Evolutionary conservation across 441 rosid genomes (phyloP), one percentile per base, ranked within the genome.

Genomic region (Euphorbia schlechtendalii): DNA sequence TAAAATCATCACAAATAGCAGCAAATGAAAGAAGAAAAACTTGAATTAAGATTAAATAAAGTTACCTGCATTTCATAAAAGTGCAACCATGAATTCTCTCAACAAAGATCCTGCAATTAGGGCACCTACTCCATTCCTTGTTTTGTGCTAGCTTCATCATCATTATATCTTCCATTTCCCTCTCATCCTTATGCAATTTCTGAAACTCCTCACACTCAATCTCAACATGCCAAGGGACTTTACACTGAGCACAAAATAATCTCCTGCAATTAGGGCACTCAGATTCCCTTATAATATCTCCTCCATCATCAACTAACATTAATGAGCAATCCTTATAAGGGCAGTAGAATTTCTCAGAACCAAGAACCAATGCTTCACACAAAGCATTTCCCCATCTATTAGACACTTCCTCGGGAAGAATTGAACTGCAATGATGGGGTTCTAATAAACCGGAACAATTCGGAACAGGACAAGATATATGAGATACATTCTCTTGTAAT

Each of bases 221-320:
- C 69, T 74, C 89, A 0, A 77, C 30, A 70, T 89, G 98, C 95
- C 98, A 91, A 38, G 86, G 76, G 17, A 86, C 95, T 59, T 69
- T 75, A n/a, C 96, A 91, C 88, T 76, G 48, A 67, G 24, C 20
- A 96, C n/a, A n/a, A n/a, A n/a, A n/a, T n/a, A n/a, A n/a, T n/a
- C n/a, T n/a, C n/a, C n/a, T n/a, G n/a, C n/a, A 89, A 17, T 77
- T 48, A 2, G 87, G 84, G 60, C 89, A 87, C 76, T 81, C 85
- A 0, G 86, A 80, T 65, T 86, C 78, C 58, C 4, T 79, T 21
- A 62, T 12, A n/a, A 14, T 52, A 56, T 20, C 64, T 12, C 36
- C 71, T 11, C 73, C 76, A 52, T 89, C 92, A 34, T 69, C 51
- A 65, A 86, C 66, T 64, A 88, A 40, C 81, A 78, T 20, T 4